Evolutionary conservation across 2,329 filamentous ascomycete genomes (phyloP).

Genomic region (Onygenales sp.): DNA sequence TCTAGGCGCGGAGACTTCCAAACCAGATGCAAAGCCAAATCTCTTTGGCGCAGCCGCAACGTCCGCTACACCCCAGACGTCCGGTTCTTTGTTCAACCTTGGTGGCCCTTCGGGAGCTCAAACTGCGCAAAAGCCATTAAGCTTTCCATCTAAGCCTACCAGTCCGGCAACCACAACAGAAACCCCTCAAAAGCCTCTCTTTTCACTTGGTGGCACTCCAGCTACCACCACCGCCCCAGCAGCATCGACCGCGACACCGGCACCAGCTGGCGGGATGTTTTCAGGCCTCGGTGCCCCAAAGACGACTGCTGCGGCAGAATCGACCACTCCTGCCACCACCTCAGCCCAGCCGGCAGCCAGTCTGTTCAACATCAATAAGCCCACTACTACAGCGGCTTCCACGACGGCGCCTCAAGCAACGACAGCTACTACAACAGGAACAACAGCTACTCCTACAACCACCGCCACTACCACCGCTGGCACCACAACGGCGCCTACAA

Average conservation of each 20-base stretch:
- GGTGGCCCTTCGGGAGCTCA: slow-evolving; percentile 3
- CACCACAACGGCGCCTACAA: slow-evolving; percentile 20
- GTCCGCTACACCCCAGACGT: slow-evolving; percentile 8
- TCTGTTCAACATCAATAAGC: slow-evolving; percentile 20
- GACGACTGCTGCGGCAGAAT: slow-evolving; percentile 13
- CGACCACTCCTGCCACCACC: slow-evolving; percentile 21
- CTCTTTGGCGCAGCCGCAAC: slow-evolving; percentile 12
- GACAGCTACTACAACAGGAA: slow-evolving; percentile 14
- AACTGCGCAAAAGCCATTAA: slow-evolving; percentile 1
- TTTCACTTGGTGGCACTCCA: slow-evolving; percentile 5
- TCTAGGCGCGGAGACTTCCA: background rate
- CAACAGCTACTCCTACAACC: slow-evolving; percentile 21
- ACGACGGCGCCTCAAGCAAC: slow-evolving; percentile 15
- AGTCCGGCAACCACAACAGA: slow-evolving; percentile 19
- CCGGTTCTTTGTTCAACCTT: slow-evolving; percentile 8
- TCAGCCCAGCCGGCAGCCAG: slow-evolving; percentile 8
- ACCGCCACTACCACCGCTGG: slow-evolving; percentile 18
- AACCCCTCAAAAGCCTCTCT: slow-evolving; percentile 10
- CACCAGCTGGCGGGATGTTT: slow-evolving; percentile 19
- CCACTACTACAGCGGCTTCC: slow-evolving; percentile 15
- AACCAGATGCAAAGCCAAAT: slow-evolving; percentile 5
- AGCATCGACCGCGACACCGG: slow-evolving; percentile 7
- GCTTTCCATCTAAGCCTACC: slow-evolving; percentile 4
- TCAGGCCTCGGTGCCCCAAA: slow-evolving; percentile 18
- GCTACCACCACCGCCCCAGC: slow-evolving; percentile 6